A percentile compares a stretch with the other conserved stretches of the same genome.
These are phyloP conservation scores for Rhynchosporium agropyri DNA, from an alignment of 2,329 filamentous ascomycete species.

Conservation along the genomic window DNA sequence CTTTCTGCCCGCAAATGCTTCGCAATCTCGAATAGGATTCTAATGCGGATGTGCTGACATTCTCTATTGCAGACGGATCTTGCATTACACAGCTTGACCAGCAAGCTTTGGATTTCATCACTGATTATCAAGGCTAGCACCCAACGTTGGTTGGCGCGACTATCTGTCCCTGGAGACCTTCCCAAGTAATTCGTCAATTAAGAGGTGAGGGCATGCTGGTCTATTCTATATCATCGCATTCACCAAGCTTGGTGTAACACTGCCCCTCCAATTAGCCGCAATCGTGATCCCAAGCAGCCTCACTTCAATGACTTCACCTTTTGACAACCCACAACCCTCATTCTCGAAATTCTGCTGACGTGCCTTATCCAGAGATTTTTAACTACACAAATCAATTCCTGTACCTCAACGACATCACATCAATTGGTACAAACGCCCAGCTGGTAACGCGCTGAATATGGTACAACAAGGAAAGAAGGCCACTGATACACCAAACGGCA, in stretches of 20 bases:
- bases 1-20: constrained; percentile 9
- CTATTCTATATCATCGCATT: neutral
- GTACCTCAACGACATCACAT: neutral
- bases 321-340: constrained; percentile 14
- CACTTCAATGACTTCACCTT: constrained; percentile 6
- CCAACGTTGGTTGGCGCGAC: constrained; percentile 33
- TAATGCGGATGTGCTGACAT: constrained; percentile 34
- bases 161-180: constrained; percentile 15
- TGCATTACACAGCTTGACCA: constrained; percentile 28
- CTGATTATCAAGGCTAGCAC: constrained; percentile 26
- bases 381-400: constrained; percentile 17
- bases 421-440: constrained; percentile 13
- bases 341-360: constrained; percentile 18
- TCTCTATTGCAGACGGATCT: constrained; percentile 28
- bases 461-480: constrained; percentile 55
- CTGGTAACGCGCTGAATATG: constrained; percentile 55
- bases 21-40: constrained; percentile 4
- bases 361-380: constrained; percentile 19
- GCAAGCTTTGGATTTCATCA: constrained; percentile 33
- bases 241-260: neutral
- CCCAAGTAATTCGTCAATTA: constrained; percentile 15
- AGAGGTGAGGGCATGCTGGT: constrained; percentile 2
- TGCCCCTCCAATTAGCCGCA: constrained; percentile 11
- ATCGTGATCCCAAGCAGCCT: constrained; percentile 13
- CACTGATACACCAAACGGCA: constrained; percentile 48